Percentiles rank a stretch among this genome's conserved stretches.
Evolutionary conservation across 805 yeast species (phyloP).

Genomic region (Candida ulmi): DNA sequence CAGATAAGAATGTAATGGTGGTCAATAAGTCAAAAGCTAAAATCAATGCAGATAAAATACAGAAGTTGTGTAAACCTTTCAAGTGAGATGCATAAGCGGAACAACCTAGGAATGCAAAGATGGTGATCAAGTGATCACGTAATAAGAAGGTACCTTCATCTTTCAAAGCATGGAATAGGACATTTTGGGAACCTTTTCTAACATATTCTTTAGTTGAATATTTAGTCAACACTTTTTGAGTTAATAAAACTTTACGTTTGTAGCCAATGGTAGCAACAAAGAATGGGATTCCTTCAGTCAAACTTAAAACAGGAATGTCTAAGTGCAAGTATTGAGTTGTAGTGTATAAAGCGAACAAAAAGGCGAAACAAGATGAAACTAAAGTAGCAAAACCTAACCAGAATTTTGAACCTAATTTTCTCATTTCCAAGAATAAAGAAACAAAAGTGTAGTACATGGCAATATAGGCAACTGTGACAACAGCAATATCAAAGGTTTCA

Average conservation of each 20-base stretch:
- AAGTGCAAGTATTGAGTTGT: constrained; percentile 51
- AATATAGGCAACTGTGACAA: constrained; percentile 73
- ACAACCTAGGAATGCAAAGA: constrained; percentile 64
- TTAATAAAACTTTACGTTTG: constrained; percentile 73
- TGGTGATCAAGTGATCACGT: constrained; percentile 72
- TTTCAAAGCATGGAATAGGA: constrained; percentile 29
- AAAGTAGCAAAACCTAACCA: constrained; percentile 83
- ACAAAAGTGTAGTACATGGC: constrained; percentile 85
- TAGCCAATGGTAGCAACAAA: constrained; percentile 90
- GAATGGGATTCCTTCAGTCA: constrained; percentile 91
- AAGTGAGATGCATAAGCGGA: constrained; percentile 59
- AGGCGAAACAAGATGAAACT: constrained; percentile 75
- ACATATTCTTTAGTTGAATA: constrained; percentile 21
- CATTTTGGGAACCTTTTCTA: constrained; percentile 27
- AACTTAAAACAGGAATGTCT: constrained; percentile 62
- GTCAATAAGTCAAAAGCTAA: constrained; percentile 65
- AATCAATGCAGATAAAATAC: constrained; percentile 66
- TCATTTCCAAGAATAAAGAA: constrained; percentile 72
- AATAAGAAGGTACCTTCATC: constrained; percentile 36
- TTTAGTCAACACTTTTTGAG: constrained; percentile 47
- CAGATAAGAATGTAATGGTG: constrained; percentile 76
- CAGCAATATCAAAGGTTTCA: constrained; percentile 77
- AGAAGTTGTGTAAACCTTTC: constrained; percentile 74
- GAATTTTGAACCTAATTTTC: constrained; percentile 70
- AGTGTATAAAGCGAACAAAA: constrained; percentile 69